phyloP scores from a whole-genome alignment of 768 basidiomycete genomes.

The Amanita inopinata region DNA sequence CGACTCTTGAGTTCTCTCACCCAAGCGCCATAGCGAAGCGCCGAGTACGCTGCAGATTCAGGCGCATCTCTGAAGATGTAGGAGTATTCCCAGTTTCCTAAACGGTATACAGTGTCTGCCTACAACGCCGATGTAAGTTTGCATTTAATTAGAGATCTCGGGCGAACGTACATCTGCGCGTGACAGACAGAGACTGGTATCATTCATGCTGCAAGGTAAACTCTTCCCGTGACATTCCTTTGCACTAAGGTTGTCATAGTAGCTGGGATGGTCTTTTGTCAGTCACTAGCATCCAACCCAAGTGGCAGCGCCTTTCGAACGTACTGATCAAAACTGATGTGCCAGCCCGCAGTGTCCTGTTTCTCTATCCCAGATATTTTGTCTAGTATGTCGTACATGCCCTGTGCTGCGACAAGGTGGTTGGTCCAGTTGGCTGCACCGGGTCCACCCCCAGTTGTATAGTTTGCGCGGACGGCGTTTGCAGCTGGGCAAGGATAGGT shows the following conservation, averaged over 20 bases:
- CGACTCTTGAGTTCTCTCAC: conserved; percentile 34
- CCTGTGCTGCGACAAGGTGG: conserved; percentile 28
- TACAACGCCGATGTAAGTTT: conserved; percentile 9
- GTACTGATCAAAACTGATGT: conserved; percentile 40
- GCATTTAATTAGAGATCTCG: not conserved
- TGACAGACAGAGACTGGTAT: conserved; percentile 32
- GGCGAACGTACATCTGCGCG: conserved; percentile 25
- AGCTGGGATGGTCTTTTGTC: conserved; percentile 20
- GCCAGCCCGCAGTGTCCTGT: conserved; percentile 36
- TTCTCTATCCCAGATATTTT: conserved; percentile 30
- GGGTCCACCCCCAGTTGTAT: conserved; percentile 25
- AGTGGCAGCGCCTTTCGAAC: conserved; percentile 10
- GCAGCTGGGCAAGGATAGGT: conserved; percentile 32
- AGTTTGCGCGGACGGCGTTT: conserved; percentile 21
- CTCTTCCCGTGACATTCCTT: conserved; percentile 39
- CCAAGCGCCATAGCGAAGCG: conserved; percentile 38
- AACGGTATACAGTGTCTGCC: conserved; percentile 43
- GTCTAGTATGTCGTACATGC: conserved; percentile 33
- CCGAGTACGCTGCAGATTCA: conserved; percentile 31
- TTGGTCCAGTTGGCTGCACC: conserved; percentile 28
- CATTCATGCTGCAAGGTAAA: conserved; percentile 36
- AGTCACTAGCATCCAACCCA: not conserved
- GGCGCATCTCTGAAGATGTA: conserved; percentile 40
- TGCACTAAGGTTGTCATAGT: conserved; percentile 42
- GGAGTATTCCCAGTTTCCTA: conserved; percentile 55